Base-by-base conservation (phyloP, 2,329 filamentous ascomycete species). In the Cladosporium austrohemisphaericum region DNA sequence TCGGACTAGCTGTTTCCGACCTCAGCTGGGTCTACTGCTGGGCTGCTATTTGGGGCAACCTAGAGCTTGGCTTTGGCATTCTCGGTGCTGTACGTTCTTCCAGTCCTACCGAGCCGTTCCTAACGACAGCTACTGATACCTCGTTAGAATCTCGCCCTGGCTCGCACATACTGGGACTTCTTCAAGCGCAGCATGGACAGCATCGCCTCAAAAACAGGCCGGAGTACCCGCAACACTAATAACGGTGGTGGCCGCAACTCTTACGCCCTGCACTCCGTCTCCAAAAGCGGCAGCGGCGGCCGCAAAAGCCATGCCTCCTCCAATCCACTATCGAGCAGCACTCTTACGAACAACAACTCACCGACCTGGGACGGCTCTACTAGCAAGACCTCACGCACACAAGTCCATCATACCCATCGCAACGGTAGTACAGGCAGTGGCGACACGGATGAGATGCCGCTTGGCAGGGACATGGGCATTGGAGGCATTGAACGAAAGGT, bases 31-130 rank as follows among this genome's bases (percentile, higher is more conserved):
- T 55, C 18, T 62, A 62, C 37, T 52, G 52, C 41, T 59, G 60
- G 22, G 59, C 59, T 5, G 60, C 60, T 7, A 61, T 62, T 23
- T 62, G 60, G 60, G 54, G 57, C 18, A 60, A 58, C 26, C 56
- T 57, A 23, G 60, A 62, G 38, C 49, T 62, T 5, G 55, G 58
- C 38, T 55, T 62, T 9, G 59, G 60, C 10, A 62, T 62, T 19
- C 59, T 60, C 26, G 60, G 58, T 5, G 59, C 60, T 9, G 47
- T 50, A 43, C 23, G 47, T 37, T 11, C 5, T 2, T 33, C 28
- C n/a, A 10, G 7, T 1, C n/a, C n/a, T n/a, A n/a, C n/a, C n/a
- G n/a, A n/a, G n/a, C n/a, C n/a, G n/a, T n/a, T n/a, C n/a, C n/a
- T n/a, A n/a, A n/a, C n/a, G n/a, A n/a, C n/a, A n/a, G n/a, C n/a